A percentile compares a stretch with the other conserved stretches of the same genome.
phyloP scores from a whole-genome alignment of 1,284 basidiomycete genomes.

The Entoloma clypeatum region DNA sequence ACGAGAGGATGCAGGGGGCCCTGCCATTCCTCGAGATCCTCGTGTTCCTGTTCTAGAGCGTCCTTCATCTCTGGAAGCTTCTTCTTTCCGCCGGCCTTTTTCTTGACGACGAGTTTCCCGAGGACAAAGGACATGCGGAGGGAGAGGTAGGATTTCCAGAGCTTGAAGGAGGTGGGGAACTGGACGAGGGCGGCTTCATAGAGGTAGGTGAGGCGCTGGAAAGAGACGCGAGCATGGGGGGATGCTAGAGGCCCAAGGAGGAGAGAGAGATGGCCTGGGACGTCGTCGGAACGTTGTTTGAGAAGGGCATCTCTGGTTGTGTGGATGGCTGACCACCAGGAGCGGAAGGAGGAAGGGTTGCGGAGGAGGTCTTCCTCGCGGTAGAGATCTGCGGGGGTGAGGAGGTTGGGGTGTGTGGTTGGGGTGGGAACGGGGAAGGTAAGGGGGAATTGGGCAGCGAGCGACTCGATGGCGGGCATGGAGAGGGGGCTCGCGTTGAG shows the following conservation, averaged over 20 bases:
- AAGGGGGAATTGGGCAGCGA: slow-evolving; percentile 71
- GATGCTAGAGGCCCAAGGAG: slow-evolving; percentile 75
- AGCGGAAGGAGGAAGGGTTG: slow-evolving; percentile 87
- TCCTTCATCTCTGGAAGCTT: slow-evolving; percentile 88
- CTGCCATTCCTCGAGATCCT: slow-evolving; percentile 78
- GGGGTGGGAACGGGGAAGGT: slow-evolving; percentile 85
- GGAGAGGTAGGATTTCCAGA: slow-evolving; percentile 92
- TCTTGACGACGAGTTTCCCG: slow-evolving; percentile 68
- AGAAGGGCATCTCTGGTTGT: slow-evolving; percentile 66
- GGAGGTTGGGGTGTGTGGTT: slow-evolving; percentile 69
- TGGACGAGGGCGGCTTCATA: slow-evolving; percentile 90
- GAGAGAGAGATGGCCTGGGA: slow-evolving; percentile 44
- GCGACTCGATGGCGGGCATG: slow-evolving; percentile 44
- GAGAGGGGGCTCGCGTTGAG: slow-evolving; percentile 47
- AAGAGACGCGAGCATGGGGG: slow-evolving; percentile 64
- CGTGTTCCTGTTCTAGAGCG: slow-evolving; percentile 79
- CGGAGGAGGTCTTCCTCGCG: slow-evolving; percentile 95
- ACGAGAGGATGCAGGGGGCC: slow-evolving; percentile 82
- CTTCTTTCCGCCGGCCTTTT: slow-evolving; percentile 79
- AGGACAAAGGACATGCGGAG: slow-evolving; percentile 86
- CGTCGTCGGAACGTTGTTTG: slow-evolving; percentile 54
- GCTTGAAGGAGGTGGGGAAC: slow-evolving; percentile 88
- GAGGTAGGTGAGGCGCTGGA: slow-evolving; percentile 84
- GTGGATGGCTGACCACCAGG: slow-evolving; percentile 89
- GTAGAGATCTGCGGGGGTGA: slow-evolving; percentile 75